Percentiles rank a stretch among this genome's conserved stretches.
Evolutionary conservation across 2,329 filamentous ascomycete species (phyloP).

Genomic region (Apiospora rasikravindrae): DNA sequence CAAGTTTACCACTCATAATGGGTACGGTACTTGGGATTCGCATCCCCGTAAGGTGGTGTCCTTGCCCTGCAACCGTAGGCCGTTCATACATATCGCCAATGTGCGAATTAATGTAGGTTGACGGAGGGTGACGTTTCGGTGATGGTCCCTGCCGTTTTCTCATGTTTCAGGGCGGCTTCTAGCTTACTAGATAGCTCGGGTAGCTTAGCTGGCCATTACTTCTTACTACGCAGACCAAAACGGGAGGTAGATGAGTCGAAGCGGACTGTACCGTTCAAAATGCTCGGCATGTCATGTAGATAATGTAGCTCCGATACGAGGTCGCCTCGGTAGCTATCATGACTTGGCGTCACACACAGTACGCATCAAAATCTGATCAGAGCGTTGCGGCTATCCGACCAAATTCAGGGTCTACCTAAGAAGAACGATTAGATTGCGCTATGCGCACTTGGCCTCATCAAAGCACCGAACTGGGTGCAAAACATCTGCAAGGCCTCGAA

Average conservation of each 20-base stretch:
- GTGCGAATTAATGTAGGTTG: neutral
- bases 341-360: neutral
- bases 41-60: neutral
- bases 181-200: neutral
- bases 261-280: no score
- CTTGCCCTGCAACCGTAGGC: neutral
- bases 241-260: neutral
- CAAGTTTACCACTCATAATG: neutral
- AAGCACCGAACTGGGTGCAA: neutral
- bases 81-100: neutral
- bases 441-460: neutral
- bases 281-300: neutral
- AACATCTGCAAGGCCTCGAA: neutral
- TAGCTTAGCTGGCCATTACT: neutral
- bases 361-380: neutral
- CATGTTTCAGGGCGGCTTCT: constrained; percentile 20
- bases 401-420: neutral
- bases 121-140: constrained; percentile 20
- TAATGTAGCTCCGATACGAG: neutral
- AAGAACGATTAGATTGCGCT: neutral
- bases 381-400: neutral
- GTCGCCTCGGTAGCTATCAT: neutral
- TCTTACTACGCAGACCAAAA: neutral
- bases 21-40: neutral
- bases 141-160: constrained; percentile 15